Conservation (phyloP, 179 eudicot genomes). For the Actinidia polygama region DNA sequence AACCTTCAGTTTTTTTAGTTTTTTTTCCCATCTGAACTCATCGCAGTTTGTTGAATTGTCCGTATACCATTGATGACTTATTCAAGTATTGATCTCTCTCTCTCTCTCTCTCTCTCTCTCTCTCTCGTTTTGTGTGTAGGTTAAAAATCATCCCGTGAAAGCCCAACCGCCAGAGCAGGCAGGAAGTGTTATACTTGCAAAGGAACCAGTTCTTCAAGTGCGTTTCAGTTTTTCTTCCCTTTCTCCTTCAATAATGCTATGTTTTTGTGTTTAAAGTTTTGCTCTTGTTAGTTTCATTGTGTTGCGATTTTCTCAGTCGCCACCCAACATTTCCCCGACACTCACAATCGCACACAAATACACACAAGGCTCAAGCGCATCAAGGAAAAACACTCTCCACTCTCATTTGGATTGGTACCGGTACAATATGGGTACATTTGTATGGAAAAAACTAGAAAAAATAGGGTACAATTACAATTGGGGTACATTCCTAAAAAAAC, state of each 20-base stretch:
- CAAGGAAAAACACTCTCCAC: background rate
- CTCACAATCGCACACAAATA: background rate
- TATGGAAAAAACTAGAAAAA: too few relatives aligned
- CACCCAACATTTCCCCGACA: background rate
- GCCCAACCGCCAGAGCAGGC: slow-evolving; percentile 79
- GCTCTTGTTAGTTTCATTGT: background rate
- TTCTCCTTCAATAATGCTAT: background rate
- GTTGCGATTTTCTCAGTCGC: background rate
- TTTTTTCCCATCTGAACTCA: background rate
- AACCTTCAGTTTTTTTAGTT: background rate
- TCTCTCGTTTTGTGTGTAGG: slow-evolving; percentile 39
- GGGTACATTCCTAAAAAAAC: too few relatives aligned
- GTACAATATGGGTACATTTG: too few relatives aligned
- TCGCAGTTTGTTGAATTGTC: background rate
- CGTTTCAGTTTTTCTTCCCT: background rate
- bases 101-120: slow-evolving; percentile 2
- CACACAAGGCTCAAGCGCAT: background rate
- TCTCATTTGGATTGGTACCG: too few relatives aligned
- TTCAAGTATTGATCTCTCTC: background rate
- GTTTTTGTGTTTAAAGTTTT: background rate
- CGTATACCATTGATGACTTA: background rate
- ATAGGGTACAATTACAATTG: too few relatives aligned
- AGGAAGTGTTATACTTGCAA: slow-evolving; percentile 85
- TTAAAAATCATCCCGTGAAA: slow-evolving; percentile 87
- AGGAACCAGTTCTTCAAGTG: slow-evolving; percentile 91